phyloP scores from a whole-genome alignment of 2,329 filamentous ascomycete genomes.

The Endoconidiophora laricicola region DNA sequence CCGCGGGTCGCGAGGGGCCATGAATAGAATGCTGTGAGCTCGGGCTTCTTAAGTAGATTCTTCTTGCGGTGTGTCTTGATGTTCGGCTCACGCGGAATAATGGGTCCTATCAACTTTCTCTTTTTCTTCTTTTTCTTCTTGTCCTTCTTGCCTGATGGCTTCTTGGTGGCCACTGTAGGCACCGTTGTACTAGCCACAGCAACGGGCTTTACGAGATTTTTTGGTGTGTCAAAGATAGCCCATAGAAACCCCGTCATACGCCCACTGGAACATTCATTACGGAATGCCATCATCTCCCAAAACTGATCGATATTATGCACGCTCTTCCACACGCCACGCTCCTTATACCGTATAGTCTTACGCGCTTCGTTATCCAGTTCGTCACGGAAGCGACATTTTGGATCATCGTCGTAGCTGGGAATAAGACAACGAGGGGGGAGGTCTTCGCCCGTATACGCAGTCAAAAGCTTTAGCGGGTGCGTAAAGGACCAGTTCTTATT shows the following conservation, averaged over 20 bases:
- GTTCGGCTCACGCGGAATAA: conserved; percentile 45
- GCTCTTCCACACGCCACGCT: conserved; percentile 60
- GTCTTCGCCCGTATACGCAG: conserved; percentile 42
- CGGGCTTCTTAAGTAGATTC: conserved; percentile 32
- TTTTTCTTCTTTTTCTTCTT: conserved; percentile 29
- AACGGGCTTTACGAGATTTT: conserved; percentile 16
- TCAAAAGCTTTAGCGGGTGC: conserved; percentile 49
- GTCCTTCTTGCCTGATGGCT: conserved; percentile 15
- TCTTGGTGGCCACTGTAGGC: conserved; percentile 10
- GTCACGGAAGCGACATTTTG: conserved; percentile 75
- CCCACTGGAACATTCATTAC: conserved; percentile 89
- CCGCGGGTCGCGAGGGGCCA: conserved; percentile 50
- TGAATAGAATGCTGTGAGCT: conserved; percentile 42
- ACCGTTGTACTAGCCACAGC: not conserved
- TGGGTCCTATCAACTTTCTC: conserved; percentile 37
- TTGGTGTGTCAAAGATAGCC: conserved; percentile 55
- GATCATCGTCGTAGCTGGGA: conserved; percentile 85
- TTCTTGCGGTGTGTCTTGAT: conserved; percentile 41
- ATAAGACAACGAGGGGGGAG: conserved; percentile 72
- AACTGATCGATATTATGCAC: conserved; percentile 77
- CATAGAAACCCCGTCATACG: conserved; percentile 88
- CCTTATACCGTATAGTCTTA: conserved; percentile 36
- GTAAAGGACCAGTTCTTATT: conserved; percentile 52
- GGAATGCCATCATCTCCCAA: conserved; percentile 96
- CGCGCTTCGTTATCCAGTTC: conserved; percentile 75